Conservation (phyloP, 2,329 filamentous ascomycete species). For the Blumeria graminis region DNA sequence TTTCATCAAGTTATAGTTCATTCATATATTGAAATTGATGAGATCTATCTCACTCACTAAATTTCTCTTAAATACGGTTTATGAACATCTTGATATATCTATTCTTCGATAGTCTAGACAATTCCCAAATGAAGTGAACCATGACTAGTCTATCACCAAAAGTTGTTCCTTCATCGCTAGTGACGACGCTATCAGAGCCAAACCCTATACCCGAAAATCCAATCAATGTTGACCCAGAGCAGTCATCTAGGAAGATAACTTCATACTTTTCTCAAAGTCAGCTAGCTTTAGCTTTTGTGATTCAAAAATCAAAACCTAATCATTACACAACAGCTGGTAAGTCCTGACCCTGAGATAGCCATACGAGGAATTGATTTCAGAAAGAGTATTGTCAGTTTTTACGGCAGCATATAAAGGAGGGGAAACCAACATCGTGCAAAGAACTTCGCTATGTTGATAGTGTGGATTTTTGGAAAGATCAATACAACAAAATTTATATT, state of each 20-base stretch:
- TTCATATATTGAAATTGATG: too few species aligned
- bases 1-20: too few species aligned
- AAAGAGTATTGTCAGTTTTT: conserved; percentile 11
- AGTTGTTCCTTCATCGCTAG: too few species aligned
- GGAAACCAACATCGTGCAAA: background rate
- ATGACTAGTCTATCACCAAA: too few species aligned
- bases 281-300: conserved; percentile 8
- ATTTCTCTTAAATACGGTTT: too few species aligned
- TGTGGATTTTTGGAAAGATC: conserved; percentile 12
- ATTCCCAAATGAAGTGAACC: too few species aligned
- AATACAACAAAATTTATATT: conserved; percentile 6
- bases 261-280: conserved; percentile 8
- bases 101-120: too few species aligned
- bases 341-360: background rate
- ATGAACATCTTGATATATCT: too few species aligned
- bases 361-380: conserved; percentile 1
- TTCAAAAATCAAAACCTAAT: conserved; percentile 9
- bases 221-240: background rate
- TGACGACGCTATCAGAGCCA: too few species aligned
- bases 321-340: conserved; percentile 7
- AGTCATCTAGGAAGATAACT: conserved; percentile 2
- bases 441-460: conserved; percentile 10
- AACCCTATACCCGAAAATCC: background rate
- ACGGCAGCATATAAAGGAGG: conserved; percentile 5
- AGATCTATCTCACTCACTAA: too few species aligned